Evolutionary conservation across 148 eudicot genomes (phyloP), one percentile per base, ranked within the genome.

Genomic region (Selenicereus undatus): DNA sequence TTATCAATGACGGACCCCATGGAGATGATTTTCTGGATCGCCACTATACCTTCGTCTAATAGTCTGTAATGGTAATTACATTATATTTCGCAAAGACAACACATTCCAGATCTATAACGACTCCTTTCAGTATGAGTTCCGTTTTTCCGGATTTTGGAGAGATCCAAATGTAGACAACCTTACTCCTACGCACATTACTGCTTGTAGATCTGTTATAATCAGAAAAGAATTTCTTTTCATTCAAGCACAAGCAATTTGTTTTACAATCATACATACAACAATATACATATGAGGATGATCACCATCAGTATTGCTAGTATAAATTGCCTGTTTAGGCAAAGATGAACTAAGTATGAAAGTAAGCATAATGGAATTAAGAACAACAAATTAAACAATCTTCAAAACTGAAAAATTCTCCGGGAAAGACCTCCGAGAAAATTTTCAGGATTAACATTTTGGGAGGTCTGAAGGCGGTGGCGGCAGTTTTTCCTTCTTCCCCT

Each of bases 381-480:
- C 12, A 50, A 8, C 18, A 12, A n/a, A 48, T 4, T 16, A 74
- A 50, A 74, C 17, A 21, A 64, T 4, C 60, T 3, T 35, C 76
- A 50, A 74, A 73, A 73, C 24, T 71, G 48, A 9, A 11, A 43
- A n/a, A 24, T 43, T 4, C 2, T 20, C 21, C 74, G 16, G 39
- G 18, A 42, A 73, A 43, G 27, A 42, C 54, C 5, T 11, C 60
- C 17, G 43, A 17, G 22, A 50, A 4, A 48, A 3, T 48, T 74
- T 12, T 76, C 75, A 78, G 11, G 2, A 8, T 62, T 62, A 64
- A 36, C 85, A 83, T 78, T 74, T 78, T 24, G 85, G 85, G 3
- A 83, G 85, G 78, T 83, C 85, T 10, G 75, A 35, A 12, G 85
- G 85, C 22, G 85, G 85, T 8, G 81, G 85, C 0, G 81, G 81